Percentiles rank a stretch among this genome's conserved stretches.
Evolutionary conservation across 139 green algal species (phyloP).

Genomic region (Ettlia oleoabundans): DNA sequence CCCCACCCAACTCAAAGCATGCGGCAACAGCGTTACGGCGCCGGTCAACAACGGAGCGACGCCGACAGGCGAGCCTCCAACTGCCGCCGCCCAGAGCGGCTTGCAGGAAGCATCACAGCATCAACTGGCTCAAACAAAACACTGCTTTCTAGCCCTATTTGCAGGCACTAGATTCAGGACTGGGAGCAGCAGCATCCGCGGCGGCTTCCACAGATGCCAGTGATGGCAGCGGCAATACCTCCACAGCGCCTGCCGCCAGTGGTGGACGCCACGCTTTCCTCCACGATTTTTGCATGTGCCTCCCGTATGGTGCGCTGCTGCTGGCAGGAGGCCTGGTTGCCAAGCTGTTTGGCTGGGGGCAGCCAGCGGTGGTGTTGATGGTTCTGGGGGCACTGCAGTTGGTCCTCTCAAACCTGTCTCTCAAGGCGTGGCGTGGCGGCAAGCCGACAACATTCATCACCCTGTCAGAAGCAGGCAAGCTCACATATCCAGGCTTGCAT

Average conservation of each 20-base stretch:
- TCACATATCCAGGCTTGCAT: neutral
- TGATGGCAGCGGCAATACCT: neutral
- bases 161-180: neutral
- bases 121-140: too few relatives aligned
- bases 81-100: too few relatives aligned
- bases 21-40: too few relatives aligned
- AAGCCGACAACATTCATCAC: neutral
- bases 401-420: slow-evolving; percentile 16
- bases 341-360: slow-evolving; percentile 11
- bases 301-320: slow-evolving; percentile 73
- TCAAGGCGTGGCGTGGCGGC: slow-evolving; percentile 31
- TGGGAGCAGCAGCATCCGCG: neutral
- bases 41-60: too few relatives aligned
- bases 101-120: too few relatives aligned
- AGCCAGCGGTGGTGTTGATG: slow-evolving; percentile 9
- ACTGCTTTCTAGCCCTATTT: neutral
- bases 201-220: neutral
- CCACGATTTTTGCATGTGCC: slow-evolving; percentile 90
- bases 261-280: slow-evolving; percentile 60
- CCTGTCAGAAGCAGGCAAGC: slow-evolving; percentile 19
- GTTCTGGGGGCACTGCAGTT: slow-evolving; percentile 18
- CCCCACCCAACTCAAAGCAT: too few relatives aligned
- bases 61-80: too few relatives aligned
- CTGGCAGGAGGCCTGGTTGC: slow-evolving; percentile 53
- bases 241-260: neutral